Conservation (phyloP, 1,139 yeast genomes). For the Yamadazyma blattariae region DNA sequence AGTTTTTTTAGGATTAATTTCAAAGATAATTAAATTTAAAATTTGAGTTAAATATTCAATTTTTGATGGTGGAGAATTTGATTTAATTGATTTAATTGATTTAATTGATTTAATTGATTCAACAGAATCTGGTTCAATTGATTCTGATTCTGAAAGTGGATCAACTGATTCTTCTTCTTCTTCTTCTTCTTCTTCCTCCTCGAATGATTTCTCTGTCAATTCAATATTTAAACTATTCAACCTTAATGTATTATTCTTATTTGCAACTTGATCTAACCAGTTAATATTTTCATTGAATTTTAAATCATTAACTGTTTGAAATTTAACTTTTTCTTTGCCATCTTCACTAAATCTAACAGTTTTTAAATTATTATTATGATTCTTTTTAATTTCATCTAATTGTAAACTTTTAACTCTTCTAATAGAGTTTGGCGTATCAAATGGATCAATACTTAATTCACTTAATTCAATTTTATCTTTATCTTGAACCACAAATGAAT, state of each 20-base stretch:
- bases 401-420: conserved; percentile 9
- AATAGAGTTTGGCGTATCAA: conserved; percentile 8
- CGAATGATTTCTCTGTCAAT: background rate
- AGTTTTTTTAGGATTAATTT: background rate
- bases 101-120: no score
- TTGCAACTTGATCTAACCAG: conserved; percentile 9
- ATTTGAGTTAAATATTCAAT: background rate
- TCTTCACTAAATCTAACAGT: conserved; percentile 9
- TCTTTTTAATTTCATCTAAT: conserved; percentile 1
- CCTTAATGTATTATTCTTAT: conserved; percentile 5
- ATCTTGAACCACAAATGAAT: conserved; percentile 4
- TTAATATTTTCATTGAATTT: conserved; percentile 1
- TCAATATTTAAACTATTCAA: background rate
- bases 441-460: conserved; percentile 15
- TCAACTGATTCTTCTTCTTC: background rate
- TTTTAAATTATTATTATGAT: conserved; percentile 5
- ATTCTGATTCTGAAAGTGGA: no score
- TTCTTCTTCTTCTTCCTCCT: background rate
- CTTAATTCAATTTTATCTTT: conserved; percentile 1
- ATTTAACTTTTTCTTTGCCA: background rate
- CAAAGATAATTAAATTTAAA: background rate
- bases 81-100: no score
- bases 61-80: background rate
- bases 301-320: background rate
- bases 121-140: no score